A percentile compares a stretch with the other conserved stretches of the same genome.
Conservation (phyloP, 75 land plant species). For the Cryptomeria japonica region DNA sequence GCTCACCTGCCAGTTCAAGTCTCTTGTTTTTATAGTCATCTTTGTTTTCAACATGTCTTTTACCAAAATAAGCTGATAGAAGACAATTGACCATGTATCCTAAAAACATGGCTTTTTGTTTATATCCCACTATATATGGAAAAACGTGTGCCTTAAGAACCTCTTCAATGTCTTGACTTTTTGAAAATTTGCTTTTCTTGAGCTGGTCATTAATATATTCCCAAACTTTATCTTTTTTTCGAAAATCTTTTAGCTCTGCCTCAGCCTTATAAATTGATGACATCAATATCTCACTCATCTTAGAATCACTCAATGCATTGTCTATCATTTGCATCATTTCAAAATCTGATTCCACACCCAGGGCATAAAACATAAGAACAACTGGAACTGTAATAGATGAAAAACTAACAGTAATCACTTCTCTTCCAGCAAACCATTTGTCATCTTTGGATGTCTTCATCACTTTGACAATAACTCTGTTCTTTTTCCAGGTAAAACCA, state of each 20-base stretch:
- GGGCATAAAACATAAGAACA: constrained; percentile 77
- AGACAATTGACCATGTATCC: constrained; percentile 84
- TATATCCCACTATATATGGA: constrained; percentile 34
- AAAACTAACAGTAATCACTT: constrained; percentile 33
- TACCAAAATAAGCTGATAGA: constrained; percentile 52
- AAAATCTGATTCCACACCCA: constrained; percentile 68
- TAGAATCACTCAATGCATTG: constrained; percentile 25
- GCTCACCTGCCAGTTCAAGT: constrained; percentile 76
- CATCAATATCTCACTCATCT: constrained; percentile 47
- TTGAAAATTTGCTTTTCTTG: constrained; percentile 32
- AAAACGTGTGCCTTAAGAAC: constrained; percentile 47
- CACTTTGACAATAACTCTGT: constrained; percentile 22
- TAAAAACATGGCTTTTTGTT: constrained; percentile 65
- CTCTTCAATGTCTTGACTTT: constrained; percentile 39
- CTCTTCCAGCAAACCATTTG: constrained; percentile 15
- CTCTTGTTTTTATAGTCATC: constrained; percentile 85
- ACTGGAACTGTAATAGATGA: constrained; percentile 39
- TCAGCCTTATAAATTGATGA: constrained; percentile 67
- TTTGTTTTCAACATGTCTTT: constrained; percentile 61
- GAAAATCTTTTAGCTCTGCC: constrained; percentile 33
- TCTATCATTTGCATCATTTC: constrained; percentile 68
- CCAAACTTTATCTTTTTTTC: constrained; percentile 28
- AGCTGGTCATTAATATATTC: constrained; percentile 21
- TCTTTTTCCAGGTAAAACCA: constrained; percentile 22
- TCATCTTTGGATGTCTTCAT: too few species aligned